A percentile compares a stretch with the other conserved stretches of the same genome.
phyloP scores from a whole-genome alignment of 2,329 filamentous ascomycete species.

The Scedosporium aurantiacum region DNA sequence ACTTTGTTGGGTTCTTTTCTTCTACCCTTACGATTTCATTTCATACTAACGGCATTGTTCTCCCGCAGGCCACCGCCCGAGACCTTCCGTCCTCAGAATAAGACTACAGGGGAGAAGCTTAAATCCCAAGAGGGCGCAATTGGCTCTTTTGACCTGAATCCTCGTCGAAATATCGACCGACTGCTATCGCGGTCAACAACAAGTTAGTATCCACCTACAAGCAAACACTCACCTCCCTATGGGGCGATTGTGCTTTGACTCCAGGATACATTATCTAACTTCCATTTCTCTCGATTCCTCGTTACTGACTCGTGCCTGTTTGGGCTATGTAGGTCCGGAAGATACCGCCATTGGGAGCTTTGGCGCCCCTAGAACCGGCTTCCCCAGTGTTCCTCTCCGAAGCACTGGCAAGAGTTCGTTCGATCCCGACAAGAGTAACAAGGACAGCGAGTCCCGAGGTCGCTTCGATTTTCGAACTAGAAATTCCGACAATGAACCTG shows the following conservation, averaged over 20 bases:
- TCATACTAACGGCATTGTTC: not conserved
- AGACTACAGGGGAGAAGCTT: constrained; percentile 8
- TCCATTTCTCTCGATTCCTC: not conserved
- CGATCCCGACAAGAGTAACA: constrained; percentile 34
- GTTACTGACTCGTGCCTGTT: constrained; percentile 6
- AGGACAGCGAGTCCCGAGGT: constrained; percentile 41
- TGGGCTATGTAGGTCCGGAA: constrained; percentile 46
- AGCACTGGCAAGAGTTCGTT: constrained; percentile 29
- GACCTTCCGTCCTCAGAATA: constrained; percentile 6
- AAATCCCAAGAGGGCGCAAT: constrained; percentile 7
- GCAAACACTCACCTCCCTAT: not conserved
- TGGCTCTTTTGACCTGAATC: constrained; percentile 3
- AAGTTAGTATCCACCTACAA: not conserved
- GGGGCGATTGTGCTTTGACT: no score
- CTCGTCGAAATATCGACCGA: constrained; percentile 5
- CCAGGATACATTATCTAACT: not conserved
- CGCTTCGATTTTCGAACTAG: constrained; percentile 50
- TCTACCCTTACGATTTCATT: not conserved
- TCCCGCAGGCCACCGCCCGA: constrained; percentile 2
- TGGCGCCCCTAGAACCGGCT: constrained; percentile 55
- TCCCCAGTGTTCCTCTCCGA: constrained; percentile 10
- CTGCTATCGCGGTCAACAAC: constrained; percentile 1
- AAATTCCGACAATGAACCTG: constrained; percentile 35
- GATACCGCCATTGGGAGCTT: constrained; percentile 74
- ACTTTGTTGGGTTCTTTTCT: not conserved